Conservation (phyloP, 192 early-diverging fungal genomes). For the Coemansia sp. region DNA sequence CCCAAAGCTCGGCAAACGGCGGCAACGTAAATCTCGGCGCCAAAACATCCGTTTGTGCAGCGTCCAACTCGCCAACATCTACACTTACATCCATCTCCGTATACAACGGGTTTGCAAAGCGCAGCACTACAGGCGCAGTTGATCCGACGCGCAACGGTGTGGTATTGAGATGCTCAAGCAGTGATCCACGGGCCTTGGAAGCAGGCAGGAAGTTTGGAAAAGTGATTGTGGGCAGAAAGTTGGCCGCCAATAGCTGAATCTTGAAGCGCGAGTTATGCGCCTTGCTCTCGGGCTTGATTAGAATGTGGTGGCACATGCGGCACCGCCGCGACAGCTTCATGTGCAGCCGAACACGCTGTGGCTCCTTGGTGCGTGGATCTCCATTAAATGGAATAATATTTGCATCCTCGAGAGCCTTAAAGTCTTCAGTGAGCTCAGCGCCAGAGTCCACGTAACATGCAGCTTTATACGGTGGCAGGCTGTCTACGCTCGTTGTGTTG, state of each 20-base stretch:
- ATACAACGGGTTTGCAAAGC: conserved; percentile 80
- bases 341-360: conserved; percentile 81
- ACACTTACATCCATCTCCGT: conserved; percentile 65
- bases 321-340: conserved; percentile 87
- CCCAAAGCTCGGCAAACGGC: conserved; percentile 76
- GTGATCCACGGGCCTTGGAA: background rate
- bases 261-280: conserved; percentile 84
- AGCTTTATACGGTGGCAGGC: conserved; percentile 28
- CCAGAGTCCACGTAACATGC: conserved; percentile 11
- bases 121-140: conserved; percentile 56
- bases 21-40: conserved; percentile 65
- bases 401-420: conserved; percentile 20
- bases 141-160: conserved; percentile 43
- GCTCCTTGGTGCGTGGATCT: conserved; percentile 50
- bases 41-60: conserved; percentile 55
- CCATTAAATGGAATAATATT: conserved; percentile 55
- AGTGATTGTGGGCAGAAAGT: conserved; percentile 72
- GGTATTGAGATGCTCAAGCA: conserved; percentile 13
- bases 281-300: conserved; percentile 91
- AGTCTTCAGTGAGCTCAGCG: conserved; percentile 9
- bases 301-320: conserved; percentile 79
- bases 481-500: background rate
- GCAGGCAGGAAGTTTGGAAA: background rate
- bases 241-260: conserved; percentile 82
- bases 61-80: conserved; percentile 37